Evolutionary conservation across 495 filamentous ascomycete genomes (phyloP).

Genomic region (Lasiosphaeria ovina): DNA sequence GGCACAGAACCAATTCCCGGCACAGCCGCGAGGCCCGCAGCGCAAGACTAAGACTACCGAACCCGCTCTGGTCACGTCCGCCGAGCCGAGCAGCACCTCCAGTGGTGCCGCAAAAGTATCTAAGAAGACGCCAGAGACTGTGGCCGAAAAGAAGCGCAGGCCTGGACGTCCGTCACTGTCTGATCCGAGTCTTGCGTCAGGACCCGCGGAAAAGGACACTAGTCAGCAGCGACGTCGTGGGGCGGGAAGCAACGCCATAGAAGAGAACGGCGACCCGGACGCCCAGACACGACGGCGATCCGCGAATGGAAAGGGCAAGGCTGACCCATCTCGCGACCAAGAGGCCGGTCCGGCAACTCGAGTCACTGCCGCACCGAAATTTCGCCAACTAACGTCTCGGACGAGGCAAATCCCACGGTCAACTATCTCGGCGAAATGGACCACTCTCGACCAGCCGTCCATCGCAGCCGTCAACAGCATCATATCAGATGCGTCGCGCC

Average conservation of each 20-base stretch:
- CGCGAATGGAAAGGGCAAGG: not conserved
- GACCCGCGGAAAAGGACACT: not conserved
- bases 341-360: not conserved
- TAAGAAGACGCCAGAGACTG: not conserved
- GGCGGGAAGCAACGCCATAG: not conserved
- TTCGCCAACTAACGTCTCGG: conserved; percentile 40
- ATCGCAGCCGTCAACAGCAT: conserved; percentile 37
- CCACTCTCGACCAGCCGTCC: conserved; percentile 36
- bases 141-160: not conserved
- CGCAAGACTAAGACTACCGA: not conserved
- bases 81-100: not conserved
- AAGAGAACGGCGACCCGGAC: conserved; percentile 1
- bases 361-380: conserved; percentile 17
- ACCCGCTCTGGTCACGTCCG: not conserved
- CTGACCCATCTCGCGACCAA: conserved; percentile 3
- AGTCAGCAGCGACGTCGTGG: not conserved
- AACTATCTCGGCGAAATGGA: conserved; percentile 47
- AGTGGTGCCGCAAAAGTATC: not conserved
- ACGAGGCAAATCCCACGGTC: conserved; percentile 41
- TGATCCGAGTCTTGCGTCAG: not conserved
- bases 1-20: conserved; percentile 21
- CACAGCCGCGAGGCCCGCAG: not conserved
- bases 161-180: not conserved
- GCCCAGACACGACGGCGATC: not conserved
- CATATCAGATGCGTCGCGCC: conserved; percentile 36